These are phyloP conservation scores for Solanum hybrid DNA, from an alignment of 305 asterid genomes.

Conservation along the genomic window DNA sequence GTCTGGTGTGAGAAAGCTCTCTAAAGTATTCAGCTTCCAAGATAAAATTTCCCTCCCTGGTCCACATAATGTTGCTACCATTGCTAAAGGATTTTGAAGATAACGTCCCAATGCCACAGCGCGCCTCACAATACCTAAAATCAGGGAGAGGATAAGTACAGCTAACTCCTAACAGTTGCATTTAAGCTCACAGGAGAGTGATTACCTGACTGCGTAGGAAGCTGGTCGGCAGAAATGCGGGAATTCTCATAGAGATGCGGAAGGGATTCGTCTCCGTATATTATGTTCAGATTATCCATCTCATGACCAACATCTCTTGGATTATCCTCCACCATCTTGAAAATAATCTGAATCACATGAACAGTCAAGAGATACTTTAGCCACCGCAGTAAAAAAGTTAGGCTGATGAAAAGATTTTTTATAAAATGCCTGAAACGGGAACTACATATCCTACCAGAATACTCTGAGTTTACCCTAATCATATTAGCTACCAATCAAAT, in stretches of 20 bases:
- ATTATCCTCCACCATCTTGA: constrained; percentile 97
- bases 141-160: neutral
- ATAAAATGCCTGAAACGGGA: neutral
- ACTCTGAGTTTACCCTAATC: neutral
- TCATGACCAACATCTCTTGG: constrained; percentile 96
- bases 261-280: constrained; percentile 92
- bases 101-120: constrained; percentile 93
- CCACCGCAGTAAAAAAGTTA: neutral
- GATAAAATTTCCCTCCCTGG: constrained; percentile 88
- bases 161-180: neutral
- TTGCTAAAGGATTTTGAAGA: constrained; percentile 89
- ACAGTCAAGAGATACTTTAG: neutral
- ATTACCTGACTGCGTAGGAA: constrained; percentile 88
- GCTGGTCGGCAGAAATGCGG: constrained; percentile 86
- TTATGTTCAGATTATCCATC: constrained; percentile 87
- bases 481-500: neutral
- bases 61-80: constrained; percentile 91
- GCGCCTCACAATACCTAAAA: constrained; percentile 80
- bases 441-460: neutral
- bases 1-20: constrained; percentile 86
- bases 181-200: constrained; percentile 2
- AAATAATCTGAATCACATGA: constrained; percentile 55
- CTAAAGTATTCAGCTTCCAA: constrained; percentile 84
- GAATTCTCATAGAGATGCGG: constrained; percentile 93
- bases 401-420: neutral